These are phyloP conservation scores for Sclerotiophoma versabilis DNA, from an alignment of 2,329 filamentous ascomycete genomes.

Conservation along the genomic window DNA sequence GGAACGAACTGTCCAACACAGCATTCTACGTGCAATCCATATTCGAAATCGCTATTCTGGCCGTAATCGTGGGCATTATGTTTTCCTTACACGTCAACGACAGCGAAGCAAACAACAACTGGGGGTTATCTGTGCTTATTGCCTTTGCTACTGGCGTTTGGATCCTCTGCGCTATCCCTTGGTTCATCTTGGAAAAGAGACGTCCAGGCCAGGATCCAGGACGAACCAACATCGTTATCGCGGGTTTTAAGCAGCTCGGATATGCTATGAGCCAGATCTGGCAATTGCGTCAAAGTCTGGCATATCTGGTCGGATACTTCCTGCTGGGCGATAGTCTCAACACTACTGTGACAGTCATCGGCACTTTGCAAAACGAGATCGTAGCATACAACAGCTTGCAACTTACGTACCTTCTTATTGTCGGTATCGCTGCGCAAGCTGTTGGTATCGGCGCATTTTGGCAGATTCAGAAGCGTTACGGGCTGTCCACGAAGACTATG, in stretches of 20 bases:
- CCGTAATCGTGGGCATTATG: slow-evolving; percentile 48
- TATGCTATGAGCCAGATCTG: slow-evolving; percentile 67
- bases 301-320: slow-evolving; percentile 70
- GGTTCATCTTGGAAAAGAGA: slow-evolving; percentile 71
- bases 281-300: slow-evolving; percentile 69
- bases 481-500: slow-evolving; percentile 71
- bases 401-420: slow-evolving; percentile 70
- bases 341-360: slow-evolving; percentile 73
- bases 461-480: slow-evolving; percentile 65
- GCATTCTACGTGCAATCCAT: slow-evolving; percentile 70
- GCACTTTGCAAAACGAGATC: slow-evolving; percentile 69
- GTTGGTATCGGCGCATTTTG: slow-evolving; percentile 69
- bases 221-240: slow-evolving; percentile 61
- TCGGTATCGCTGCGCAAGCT: slow-evolving; percentile 69
- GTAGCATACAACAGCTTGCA: slow-evolving; percentile 70
- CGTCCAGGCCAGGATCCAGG: slow-evolving; percentile 65
- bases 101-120: slow-evolving; percentile 68
- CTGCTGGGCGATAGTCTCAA: slow-evolving; percentile 74
- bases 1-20: slow-evolving; percentile 69
- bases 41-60: slow-evolving; percentile 60
- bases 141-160: slow-evolving; percentile 70
- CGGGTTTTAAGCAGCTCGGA: slow-evolving; percentile 65
- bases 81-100: slow-evolving; percentile 67
- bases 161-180: slow-evolving; percentile 69
- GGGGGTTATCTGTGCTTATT: slow-evolving; percentile 70